phyloP scores from a whole-genome alignment of 345 rosid genomes.

The Syzygium grande region DNA sequence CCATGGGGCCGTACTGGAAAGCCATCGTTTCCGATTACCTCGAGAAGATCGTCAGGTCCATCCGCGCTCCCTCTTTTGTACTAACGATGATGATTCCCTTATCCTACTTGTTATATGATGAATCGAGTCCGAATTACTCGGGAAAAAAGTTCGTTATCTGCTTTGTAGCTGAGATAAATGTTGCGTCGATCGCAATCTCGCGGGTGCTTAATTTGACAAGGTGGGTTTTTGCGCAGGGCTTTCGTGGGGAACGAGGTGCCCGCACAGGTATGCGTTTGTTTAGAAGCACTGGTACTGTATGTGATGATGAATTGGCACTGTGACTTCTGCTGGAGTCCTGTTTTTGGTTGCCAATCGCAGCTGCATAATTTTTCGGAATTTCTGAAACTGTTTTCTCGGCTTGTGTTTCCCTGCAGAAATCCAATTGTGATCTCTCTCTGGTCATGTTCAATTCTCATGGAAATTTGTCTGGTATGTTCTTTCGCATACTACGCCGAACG shows the following conservation, averaged over 20 bases:
- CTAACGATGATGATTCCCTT: not conserved
- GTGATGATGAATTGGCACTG: not conserved
- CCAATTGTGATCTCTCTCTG: slow-evolving; percentile 58
- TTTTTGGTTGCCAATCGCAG: not conserved
- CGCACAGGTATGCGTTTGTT: slow-evolving; percentile 51
- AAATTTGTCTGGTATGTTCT: slow-evolving; percentile 47
- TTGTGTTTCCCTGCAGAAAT: slow-evolving; percentile 42
- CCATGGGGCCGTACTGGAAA: slow-evolving; percentile 87
- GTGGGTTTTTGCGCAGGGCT: slow-evolving; percentile 38
- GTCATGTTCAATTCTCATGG: slow-evolving; percentile 85
- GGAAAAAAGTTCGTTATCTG: not conserved
- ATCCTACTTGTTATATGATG: not conserved
- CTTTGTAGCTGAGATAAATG: not conserved
- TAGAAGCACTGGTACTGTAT: not conserved
- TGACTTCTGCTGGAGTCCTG: not conserved
- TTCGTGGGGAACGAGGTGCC: slow-evolving; percentile 51
- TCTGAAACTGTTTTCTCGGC: not conserved
- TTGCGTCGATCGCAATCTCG: not conserved
- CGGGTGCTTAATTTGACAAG: slow-evolving; percentile 4
- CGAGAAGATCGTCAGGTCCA: slow-evolving; percentile 77
- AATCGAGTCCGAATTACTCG: not conserved
- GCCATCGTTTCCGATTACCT: slow-evolving; percentile 71
- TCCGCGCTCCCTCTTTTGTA: not conserved
- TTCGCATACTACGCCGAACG: not conserved
- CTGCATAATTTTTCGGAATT: not conserved